These are phyloP conservation scores for Aspergillus japonicus DNA, from an alignment of 2,329 filamentous ascomycete genomes.

Conservation along the genomic window DNA sequence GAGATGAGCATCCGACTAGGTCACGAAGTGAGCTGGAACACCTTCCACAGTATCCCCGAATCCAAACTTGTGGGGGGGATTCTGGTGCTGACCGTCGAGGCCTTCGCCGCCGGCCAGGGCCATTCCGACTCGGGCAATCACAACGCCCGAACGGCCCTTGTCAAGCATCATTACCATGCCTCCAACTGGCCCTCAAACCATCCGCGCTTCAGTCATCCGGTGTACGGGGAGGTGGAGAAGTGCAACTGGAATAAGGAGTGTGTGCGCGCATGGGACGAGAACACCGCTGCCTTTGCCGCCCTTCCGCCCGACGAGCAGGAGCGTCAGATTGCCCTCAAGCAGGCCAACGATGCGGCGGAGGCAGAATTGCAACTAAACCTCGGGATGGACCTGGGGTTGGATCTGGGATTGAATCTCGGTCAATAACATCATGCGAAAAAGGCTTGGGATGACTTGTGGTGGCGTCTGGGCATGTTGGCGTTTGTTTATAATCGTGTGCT, in stretches of 20 bases:
- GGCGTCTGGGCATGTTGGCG: neutral
- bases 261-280: slow-evolving; percentile 12
- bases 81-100: slow-evolving; percentile 68
- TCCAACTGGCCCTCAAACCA: slow-evolving; percentile 59
- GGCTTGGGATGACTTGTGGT: neutral
- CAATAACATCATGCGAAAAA: neutral
- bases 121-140: slow-evolving; percentile 73
- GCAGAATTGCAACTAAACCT: neutral
- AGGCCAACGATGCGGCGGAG: slow-evolving; percentile 1
- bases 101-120: slow-evolving; percentile 70
- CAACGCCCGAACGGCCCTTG: slow-evolving; percentile 62
- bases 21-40: slow-evolving; percentile 57
- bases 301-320: slow-evolving; percentile 12
- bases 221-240: slow-evolving; percentile 14
- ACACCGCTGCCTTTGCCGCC: slow-evolving; percentile 12
- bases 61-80: slow-evolving; percentile 64
- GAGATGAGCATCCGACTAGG: slow-evolving; percentile 58
- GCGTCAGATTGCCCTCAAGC: slow-evolving; percentile 13
- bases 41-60: slow-evolving; percentile 65
- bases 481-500: neutral
- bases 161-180: slow-evolving; percentile 74
- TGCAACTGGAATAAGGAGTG: slow-evolving; percentile 18
- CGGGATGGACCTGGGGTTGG: neutral
- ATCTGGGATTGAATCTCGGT: neutral
- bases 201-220: slow-evolving; percentile 13